phyloP scores from a whole-genome alignment of 495 filamentous ascomycete species.

The Gamarada debralockiae region DNA sequence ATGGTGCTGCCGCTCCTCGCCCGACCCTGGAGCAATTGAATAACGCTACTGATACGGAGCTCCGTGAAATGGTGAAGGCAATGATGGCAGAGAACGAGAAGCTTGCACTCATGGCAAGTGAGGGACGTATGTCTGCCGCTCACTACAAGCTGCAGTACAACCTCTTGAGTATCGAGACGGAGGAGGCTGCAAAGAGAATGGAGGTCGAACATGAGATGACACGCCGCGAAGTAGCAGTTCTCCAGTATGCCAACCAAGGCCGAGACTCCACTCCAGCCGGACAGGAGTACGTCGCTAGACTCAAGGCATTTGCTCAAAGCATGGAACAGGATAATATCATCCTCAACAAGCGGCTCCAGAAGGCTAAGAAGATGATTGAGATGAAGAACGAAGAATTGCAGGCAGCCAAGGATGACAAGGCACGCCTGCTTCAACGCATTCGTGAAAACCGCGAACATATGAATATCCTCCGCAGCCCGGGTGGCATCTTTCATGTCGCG shows the following conservation, averaged over 20 bases:
- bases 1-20: slow-evolving; percentile 41
- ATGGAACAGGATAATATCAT: slow-evolving; percentile 61
- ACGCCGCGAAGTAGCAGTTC: slow-evolving; percentile 82
- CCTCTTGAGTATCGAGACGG: slow-evolving; percentile 79
- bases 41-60: slow-evolving; percentile 51
- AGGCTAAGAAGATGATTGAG: slow-evolving; percentile 69
- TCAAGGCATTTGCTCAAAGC: slow-evolving; percentile 49
- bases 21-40: slow-evolving; percentile 64
- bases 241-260: slow-evolving; percentile 42
- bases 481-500: slow-evolving; percentile 49
- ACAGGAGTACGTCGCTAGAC: slow-evolving; percentile 43
- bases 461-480: slow-evolving; percentile 57
- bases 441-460: slow-evolving; percentile 83
- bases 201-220: slow-evolving; percentile 92
- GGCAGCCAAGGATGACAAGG: slow-evolving; percentile 63
- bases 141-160: slow-evolving; percentile 93
- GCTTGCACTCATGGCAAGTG: slow-evolving; percentile 54
- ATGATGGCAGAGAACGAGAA: slow-evolving; percentile 51
- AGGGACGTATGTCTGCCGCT: slow-evolving; percentile 75
- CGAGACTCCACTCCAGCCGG: slow-evolving; percentile 31
- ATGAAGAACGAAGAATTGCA: slow-evolving; percentile 64
- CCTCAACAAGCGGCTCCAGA: slow-evolving; percentile 60
- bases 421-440: slow-evolving; percentile 76
- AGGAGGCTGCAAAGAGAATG: slow-evolving; percentile 81
- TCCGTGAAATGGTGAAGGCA: slow-evolving; percentile 50